These are phyloP conservation scores for Saccharomycopsis hybrid DNA, from an alignment of 1,139 yeast genomes.

Conservation along the genomic window DNA sequence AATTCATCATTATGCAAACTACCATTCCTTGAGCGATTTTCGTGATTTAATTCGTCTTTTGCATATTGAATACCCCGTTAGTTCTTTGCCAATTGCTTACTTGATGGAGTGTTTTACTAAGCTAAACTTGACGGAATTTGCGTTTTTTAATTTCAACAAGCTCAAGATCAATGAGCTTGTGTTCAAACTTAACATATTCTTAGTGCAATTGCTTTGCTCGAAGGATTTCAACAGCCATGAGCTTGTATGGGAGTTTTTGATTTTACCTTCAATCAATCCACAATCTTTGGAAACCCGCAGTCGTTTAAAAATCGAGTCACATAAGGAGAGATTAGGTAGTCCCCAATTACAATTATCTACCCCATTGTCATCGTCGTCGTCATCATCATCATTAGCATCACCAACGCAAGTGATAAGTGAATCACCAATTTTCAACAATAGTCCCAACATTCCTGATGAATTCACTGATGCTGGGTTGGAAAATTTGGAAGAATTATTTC, in stretches of 20 bases:
- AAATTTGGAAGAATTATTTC: conserved; percentile 20
- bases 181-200: conserved; percentile 41
- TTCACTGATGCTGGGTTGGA: conserved; percentile 17
- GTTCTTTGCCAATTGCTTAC: conserved; percentile 36
- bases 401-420: conserved; percentile 25
- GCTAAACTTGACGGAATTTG: conserved; percentile 22
- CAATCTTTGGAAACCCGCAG: conserved; percentile 12
- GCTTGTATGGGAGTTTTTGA: conserved; percentile 40
- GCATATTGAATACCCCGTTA: conserved; percentile 33
- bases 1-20: conserved; percentile 19
- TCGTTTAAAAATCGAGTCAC: conserved; percentile 14
- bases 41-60: conserved; percentile 31
- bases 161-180: conserved; percentile 40
- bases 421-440: conserved; percentile 32
- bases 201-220: conserved; percentile 34
- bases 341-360: too few relatives aligned
- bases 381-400: too few relatives aligned
- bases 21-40: conserved; percentile 35
- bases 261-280: conserved; percentile 26
- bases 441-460: conserved; percentile 21
- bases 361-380: too few relatives aligned
- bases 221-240: conserved; percentile 33
- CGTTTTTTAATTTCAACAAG: conserved; percentile 28
- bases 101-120: conserved; percentile 27
- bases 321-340: conserved; percentile 16